Conservation (phyloP, 331 rosid genomes). For the Malus hybrid region DNA sequence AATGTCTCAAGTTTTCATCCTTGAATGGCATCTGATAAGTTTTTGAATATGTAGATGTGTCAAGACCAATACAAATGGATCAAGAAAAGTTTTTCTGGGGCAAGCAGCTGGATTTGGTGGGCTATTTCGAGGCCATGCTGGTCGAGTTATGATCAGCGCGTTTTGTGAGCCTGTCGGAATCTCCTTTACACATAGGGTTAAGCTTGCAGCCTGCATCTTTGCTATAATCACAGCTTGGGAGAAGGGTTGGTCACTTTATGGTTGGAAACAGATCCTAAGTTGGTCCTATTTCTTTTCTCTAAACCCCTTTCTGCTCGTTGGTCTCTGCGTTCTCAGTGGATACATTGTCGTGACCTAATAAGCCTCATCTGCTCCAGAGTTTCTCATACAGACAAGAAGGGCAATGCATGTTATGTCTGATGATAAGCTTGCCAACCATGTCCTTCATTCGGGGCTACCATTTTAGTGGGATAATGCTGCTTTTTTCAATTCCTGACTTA, state of each 20-base stretch:
- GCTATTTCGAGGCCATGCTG: not conserved
- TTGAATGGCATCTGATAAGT: not conserved
- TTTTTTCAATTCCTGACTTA: not conserved
- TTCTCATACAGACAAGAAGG: not conserved
- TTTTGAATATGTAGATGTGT: not conserved
- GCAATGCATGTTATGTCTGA: not conserved
- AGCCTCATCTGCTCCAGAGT: not conserved
- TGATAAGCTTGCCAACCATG: not conserved
- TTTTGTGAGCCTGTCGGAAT: not conserved
- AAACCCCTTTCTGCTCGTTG: not conserved
- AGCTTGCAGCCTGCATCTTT: not conserved
- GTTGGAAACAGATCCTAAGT: not conserved
- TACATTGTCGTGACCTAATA: not conserved
- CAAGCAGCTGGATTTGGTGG: not conserved
- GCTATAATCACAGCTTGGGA: not conserved
- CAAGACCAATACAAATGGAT: not conserved
- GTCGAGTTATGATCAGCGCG: not conserved
- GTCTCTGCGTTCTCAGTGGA: not conserved
- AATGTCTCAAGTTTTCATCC: not conserved
- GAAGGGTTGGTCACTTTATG: not conserved
- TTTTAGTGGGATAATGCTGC: not conserved
- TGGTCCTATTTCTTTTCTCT: not conserved
- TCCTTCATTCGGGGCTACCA: not conserved
- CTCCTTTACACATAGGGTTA: not conserved
- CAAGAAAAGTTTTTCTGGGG: not conserved